phyloP scores from a whole-genome alignment of 1,139 yeast genomes.

The Eremothecium cymbalariae region DNA sequence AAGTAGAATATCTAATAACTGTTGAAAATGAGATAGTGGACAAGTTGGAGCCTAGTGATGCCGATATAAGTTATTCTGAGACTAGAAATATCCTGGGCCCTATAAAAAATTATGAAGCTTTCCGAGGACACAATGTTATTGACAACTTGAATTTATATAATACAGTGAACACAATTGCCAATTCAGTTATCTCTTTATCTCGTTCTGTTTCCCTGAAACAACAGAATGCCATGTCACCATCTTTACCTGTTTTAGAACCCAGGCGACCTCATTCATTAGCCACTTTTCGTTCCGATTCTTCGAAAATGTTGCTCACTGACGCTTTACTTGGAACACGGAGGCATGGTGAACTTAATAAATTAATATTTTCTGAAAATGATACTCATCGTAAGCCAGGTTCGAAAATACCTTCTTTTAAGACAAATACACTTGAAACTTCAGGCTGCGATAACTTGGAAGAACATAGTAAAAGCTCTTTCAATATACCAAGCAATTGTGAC shows the following conservation, averaged over 20 bases:
- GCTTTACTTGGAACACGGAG: too few relatives aligned
- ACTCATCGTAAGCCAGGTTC: too few relatives aligned
- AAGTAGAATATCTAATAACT: conserved; percentile 41
- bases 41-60: too few relatives aligned
- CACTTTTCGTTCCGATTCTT: conserved; percentile 7
- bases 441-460: too few relatives aligned
- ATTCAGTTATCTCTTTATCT: conserved; percentile 29
- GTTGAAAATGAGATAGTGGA: conserved; percentile 32
- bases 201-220: conserved; percentile 18
- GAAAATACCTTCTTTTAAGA: too few relatives aligned
- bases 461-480: too few relatives aligned
- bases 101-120: too few relatives aligned
- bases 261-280: conserved; percentile 20
- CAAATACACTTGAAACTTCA: too few relatives aligned
- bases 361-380: too few relatives aligned
- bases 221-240: conserved; percentile 17
- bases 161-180: conserved; percentile 30
- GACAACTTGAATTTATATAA: conserved; percentile 31
- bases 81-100: too few relatives aligned
- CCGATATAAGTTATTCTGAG: background rate
- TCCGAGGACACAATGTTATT: conserved; percentile 23
- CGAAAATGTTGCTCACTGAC: conserved; percentile 6
- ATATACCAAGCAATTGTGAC: too few relatives aligned
- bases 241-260: conserved; percentile 18
- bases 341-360: too few relatives aligned